Evolutionary conservation across 2,329 filamentous ascomycete species (phyloP).

Genomic region (Colletotrichum spinosum): DNA sequence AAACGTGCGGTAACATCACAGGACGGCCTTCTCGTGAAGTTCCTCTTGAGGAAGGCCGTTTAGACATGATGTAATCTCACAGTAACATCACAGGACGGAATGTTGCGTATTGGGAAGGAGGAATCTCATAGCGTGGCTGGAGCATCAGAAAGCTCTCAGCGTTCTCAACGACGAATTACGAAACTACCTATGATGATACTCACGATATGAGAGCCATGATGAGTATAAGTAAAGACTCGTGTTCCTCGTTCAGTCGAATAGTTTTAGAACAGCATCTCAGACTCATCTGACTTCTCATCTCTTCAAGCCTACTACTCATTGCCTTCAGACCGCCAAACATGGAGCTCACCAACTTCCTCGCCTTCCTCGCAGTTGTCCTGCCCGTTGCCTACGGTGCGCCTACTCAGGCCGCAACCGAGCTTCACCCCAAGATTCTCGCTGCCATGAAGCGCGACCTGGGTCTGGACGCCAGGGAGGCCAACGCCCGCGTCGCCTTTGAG

Average conservation of each 20-base stretch:
- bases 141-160: not conserved
- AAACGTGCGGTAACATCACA: constrained; percentile 15
- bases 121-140: not conserved
- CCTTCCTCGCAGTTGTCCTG: constrained; percentile 51
- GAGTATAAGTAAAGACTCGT: constrained; percentile 22
- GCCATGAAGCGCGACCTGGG: constrained; percentile 58
- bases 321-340: constrained; percentile 45
- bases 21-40: constrained; percentile 9
- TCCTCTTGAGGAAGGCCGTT: constrained; percentile 19
- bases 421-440: constrained; percentile 54
- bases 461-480: constrained; percentile 51
- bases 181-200: not conserved
- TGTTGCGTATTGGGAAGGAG: constrained; percentile 33
- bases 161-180: not conserved
- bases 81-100: constrained; percentile 13
- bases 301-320: constrained; percentile 7
- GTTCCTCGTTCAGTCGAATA: constrained; percentile 6
- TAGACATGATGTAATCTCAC: constrained; percentile 2
- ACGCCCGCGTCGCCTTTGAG: constrained; percentile 52
- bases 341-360: constrained; percentile 52
- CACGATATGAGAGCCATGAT: constrained; percentile 7
- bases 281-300: constrained; percentile 11
- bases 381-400: constrained; percentile 54
- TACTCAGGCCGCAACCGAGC: constrained; percentile 46
- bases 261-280: constrained; percentile 4